A percentile compares a stretch with the other conserved stretches of the same genome.
Evolutionary conservation across 164 flowering plant genomes (phyloP).

Genomic region (Nymphaea thermarum): DNA sequence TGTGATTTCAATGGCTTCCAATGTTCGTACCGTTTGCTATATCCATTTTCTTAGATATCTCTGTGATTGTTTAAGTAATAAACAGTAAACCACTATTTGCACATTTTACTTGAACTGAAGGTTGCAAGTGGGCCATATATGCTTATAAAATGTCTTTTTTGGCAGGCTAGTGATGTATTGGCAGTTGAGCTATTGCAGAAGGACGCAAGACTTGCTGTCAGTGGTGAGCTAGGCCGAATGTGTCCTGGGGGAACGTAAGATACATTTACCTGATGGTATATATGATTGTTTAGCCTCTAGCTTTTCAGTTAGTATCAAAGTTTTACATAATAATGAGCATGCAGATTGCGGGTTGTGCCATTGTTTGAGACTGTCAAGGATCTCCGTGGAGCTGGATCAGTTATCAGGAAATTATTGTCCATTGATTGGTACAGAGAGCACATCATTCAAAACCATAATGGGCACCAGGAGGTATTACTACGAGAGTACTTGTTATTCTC

Average conservation of each 20-base stretch:
- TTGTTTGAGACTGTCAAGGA: conserved; percentile 91
- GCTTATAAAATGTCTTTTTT: background rate
- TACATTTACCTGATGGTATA: background rate
- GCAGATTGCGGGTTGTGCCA: conserved; percentile 78
- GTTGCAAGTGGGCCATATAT: too few species aligned
- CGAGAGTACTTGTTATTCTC: background rate
- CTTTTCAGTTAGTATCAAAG: background rate
- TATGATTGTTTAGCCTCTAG: background rate
- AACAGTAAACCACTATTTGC: too few species aligned
- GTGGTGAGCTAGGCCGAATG: conserved; percentile 81
- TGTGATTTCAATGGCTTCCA: conserved; percentile 96
- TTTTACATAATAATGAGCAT: background rate
- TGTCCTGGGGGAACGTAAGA: conserved; percentile 93
- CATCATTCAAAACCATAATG: conserved; percentile 66
- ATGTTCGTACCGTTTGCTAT: conserved; percentile 30
- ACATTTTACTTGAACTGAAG: too few species aligned
- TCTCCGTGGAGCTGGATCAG: conserved; percentile 82
- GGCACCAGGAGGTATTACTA: conserved; percentile 74
- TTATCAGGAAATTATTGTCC: conserved; percentile 73
- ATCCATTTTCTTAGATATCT: background rate
- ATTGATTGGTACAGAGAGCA: conserved; percentile 90
- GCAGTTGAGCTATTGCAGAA: conserved; percentile 96
- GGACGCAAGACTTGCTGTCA: conserved; percentile 83
- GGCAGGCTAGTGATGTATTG: conserved; percentile 94
- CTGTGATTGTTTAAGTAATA: too few species aligned